Conservation (phyloP, 257 asterid species). For the Asclepias syriaca region DNA sequence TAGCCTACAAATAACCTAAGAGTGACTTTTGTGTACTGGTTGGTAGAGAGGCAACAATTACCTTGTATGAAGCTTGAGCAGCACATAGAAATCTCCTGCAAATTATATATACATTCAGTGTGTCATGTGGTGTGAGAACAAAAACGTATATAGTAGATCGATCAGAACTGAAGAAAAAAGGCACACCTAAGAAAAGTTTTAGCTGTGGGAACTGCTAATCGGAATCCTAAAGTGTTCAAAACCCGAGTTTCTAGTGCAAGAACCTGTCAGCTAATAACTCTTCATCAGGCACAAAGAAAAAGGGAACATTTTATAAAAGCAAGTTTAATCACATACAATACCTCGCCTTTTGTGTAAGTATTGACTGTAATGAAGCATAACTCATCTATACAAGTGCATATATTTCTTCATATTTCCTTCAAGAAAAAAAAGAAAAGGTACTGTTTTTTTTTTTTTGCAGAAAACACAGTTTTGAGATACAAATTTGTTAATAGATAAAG, state of each 20-base stretch:
- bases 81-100: conserved; percentile 77
- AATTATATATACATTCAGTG: conserved; percentile 4
- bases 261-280: conserved; percentile 43
- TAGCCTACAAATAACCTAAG: not conserved
- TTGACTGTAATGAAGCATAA: conserved; percentile 75
- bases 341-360: conserved; percentile 73
- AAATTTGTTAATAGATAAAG: not conserved
- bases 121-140: not conserved
- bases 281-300: not conserved
- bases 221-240: conserved; percentile 58
- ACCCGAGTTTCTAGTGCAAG: conserved; percentile 59
- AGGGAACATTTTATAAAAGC: not conserved
- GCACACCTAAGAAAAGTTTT: conserved; percentile 82
- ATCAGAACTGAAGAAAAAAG: not conserved
- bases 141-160: not conserved
- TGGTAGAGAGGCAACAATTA: conserved; percentile 1
- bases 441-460: not conserved
- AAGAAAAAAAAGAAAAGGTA: conserved; percentile 13
- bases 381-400: conserved; percentile 72
- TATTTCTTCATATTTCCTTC: conserved; percentile 88
- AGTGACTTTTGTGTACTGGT: not conserved
- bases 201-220: conserved; percentile 61
- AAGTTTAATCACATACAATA: conserved; percentile 37
- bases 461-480: not conserved
- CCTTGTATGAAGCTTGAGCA: conserved; percentile 67